phyloP scores from a whole-genome alignment of 176 grass and related monocot species.

The Musa itinerans region DNA sequence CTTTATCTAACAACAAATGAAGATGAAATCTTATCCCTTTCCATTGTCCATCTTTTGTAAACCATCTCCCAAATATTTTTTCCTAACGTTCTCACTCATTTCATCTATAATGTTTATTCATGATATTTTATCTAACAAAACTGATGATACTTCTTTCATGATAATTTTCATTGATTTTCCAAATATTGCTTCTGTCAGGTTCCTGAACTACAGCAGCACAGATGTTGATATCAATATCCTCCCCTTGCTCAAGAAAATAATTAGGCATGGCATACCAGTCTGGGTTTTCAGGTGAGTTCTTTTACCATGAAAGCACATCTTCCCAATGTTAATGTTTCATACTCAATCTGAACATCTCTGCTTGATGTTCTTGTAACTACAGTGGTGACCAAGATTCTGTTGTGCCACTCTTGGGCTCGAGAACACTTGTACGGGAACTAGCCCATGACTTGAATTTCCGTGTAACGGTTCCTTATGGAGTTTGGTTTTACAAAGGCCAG shows the following conservation, averaged over 20 bases:
- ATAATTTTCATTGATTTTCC: not conserved
- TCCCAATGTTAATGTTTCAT: not conserved
- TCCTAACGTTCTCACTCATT: no score
- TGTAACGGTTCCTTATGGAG: conserved; percentile 63
- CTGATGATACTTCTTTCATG: not conserved
- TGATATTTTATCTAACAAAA: not conserved
- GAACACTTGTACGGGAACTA: conserved; percentile 86
- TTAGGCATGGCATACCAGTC: conserved; percentile 75
- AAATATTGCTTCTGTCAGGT: conserved; percentile 29
- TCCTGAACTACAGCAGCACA: conserved; percentile 71
- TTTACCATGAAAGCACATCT: not conserved
- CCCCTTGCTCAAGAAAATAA: conserved; percentile 69
- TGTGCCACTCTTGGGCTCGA: conserved; percentile 70
- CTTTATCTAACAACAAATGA: not conserved
- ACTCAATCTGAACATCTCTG: not conserved
- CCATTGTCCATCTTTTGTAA: no score
- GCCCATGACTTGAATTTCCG: conserved; percentile 62
- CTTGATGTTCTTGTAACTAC: conserved; percentile 6
- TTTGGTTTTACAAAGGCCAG: conserved; percentile 80
- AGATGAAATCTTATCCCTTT: not conserved
- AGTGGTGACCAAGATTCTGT: conserved; percentile 99
- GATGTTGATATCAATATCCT: conserved; percentile 84
- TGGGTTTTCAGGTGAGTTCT: conserved; percentile 78
- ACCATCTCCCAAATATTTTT: no score
- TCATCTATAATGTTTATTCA: no score